Evolutionary conservation across 768 basidiomycete species (phyloP).

Genomic region (Russula griseocarnosa): DNA sequence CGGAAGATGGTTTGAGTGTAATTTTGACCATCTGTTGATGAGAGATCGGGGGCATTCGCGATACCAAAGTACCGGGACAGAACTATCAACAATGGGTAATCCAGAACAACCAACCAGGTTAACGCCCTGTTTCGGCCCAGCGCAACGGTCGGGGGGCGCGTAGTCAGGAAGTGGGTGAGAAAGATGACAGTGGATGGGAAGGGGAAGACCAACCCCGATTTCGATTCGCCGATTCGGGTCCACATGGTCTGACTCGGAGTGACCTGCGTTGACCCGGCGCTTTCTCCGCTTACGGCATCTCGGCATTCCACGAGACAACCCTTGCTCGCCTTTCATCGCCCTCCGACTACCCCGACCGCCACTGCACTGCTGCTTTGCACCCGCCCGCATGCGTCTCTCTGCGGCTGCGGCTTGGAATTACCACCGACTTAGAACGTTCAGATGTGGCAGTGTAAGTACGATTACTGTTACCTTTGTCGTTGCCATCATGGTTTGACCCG

Average conservation of each 20-base stretch:
- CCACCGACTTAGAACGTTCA: neutral
- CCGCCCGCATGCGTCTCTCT: too few species aligned
- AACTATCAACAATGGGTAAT: neutral
- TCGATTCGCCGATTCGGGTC: neutral
- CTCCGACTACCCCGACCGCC: conserved; percentile 13
- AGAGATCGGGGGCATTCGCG: neutral
- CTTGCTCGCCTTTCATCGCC: neutral
- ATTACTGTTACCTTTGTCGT: neutral
- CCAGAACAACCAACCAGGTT: neutral
- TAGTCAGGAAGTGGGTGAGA: conserved; percentile 1
- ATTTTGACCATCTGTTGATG: conserved; percentile 10
- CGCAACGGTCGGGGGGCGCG: neutral
- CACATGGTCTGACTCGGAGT: too few species aligned
- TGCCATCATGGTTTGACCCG: neutral
- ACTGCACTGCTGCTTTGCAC: neutral
- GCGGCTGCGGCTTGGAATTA: too few species aligned
- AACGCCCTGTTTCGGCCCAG: neutral
- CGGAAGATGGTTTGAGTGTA: neutral
- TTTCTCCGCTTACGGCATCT: neutral
- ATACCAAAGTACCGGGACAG: conserved; percentile 1
- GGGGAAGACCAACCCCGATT: neutral
- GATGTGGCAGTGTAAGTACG: neutral
- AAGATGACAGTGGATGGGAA: neutral
- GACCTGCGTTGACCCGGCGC: neutral
- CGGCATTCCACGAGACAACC: neutral